A percentile compares a stretch with the other conserved stretches of the same genome.
These are phyloP conservation scores for Marsdenia floribunda DNA, from an alignment of 257 asterid genomes.

Conservation along the genomic window DNA sequence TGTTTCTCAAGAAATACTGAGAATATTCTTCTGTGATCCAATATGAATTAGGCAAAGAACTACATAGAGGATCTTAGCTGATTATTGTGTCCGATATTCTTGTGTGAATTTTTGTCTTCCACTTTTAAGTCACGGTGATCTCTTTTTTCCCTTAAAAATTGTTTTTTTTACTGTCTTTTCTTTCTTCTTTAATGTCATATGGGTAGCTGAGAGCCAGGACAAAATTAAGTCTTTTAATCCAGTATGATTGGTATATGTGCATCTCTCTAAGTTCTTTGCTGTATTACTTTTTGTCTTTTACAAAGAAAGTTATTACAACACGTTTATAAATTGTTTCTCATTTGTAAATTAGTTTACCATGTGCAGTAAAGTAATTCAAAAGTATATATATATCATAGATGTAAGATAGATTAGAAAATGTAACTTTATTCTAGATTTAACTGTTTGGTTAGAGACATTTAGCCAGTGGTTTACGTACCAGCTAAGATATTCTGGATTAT, in stretches of 20 bases:
- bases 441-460: not conserved
- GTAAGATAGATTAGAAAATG: not conserved
- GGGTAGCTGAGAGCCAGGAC: not conserved
- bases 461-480: not conserved
- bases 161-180: no score
- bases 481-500: not conserved
- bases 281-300: not conserved
- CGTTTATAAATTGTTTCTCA: not conserved
- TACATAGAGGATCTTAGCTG: not conserved
- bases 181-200: not conserved
- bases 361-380: not conserved
- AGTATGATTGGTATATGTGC: not conserved
- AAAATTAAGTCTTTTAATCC: not conserved
- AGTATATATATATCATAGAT: not conserved
- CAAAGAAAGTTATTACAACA: not conserved
- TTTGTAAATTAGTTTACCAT: not conserved
- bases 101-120: not conserved
- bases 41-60: not conserved
- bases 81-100: not conserved
- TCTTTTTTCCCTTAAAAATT: not conserved
- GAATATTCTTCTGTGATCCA: not conserved
- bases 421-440: not conserved
- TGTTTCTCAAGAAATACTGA: not conserved
- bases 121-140: not conserved
- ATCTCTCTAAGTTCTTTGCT: not conserved